phyloP scores from a whole-genome alignment of 2,329 filamentous ascomycete genomes.

The Talaromyces sp. region DNA sequence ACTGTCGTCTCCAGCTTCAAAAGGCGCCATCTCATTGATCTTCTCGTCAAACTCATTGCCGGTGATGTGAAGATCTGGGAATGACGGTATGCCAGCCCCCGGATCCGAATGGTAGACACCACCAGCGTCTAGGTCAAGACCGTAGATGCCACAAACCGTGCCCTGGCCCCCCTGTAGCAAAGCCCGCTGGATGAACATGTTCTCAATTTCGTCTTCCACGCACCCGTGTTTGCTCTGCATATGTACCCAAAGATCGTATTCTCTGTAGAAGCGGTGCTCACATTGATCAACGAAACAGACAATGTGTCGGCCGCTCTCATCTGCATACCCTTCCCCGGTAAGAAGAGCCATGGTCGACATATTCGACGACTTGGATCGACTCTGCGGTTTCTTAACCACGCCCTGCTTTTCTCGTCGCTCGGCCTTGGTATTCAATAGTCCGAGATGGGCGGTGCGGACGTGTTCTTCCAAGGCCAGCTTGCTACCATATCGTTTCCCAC shows the following conservation, averaged over 20 bases:
- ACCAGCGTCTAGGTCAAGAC: conserved; percentile 24
- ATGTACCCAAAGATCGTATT: conserved; percentile 56
- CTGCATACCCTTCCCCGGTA: conserved; percentile 53
- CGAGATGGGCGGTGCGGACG: conserved; percentile 74
- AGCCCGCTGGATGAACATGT: conserved; percentile 36
- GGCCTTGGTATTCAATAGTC: conserved; percentile 46
- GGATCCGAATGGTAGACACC: background rate
- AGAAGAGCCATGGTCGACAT: conserved; percentile 44
- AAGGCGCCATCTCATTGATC: conserved; percentile 10
- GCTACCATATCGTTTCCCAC: conserved; percentile 69
- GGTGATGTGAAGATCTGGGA: background rate
- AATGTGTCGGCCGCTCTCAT: conserved; percentile 47
- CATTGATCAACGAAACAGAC: conserved; percentile 50
- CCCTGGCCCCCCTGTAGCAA: conserved; percentile 21
- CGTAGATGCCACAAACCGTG: conserved; percentile 32
- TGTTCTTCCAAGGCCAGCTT: conserved; percentile 81
- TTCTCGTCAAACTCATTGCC: conserved; percentile 14
- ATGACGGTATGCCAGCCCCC: background rate
- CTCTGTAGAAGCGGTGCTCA: conserved; percentile 51
- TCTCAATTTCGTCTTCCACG: conserved; percentile 36
- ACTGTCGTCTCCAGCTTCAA: conserved; percentile 6
- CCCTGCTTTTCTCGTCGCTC: conserved; percentile 32
- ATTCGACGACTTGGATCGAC: conserved; percentile 20
- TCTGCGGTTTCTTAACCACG: conserved; percentile 13
- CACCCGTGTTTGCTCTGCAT: conserved; percentile 43